Evolutionary conservation across 257 asterid species (phyloP), one percentile per base, ranked within the genome.

Genomic region (Petunia secreta): DNA sequence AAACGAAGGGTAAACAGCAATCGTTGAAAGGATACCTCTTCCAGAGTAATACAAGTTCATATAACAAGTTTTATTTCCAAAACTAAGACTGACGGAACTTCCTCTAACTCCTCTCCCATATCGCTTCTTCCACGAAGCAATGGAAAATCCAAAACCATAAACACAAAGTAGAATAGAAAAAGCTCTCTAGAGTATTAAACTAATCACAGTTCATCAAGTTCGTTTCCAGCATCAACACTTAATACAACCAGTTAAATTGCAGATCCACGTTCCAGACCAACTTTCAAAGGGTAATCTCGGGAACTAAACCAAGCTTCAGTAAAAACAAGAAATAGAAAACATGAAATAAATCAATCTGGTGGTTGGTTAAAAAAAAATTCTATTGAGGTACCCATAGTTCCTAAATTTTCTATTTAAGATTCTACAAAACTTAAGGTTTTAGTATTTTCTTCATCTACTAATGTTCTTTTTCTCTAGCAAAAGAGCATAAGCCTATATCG

Each of bases 1-100:
- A 75, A 84, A 80, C 66, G 43, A 71, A 25, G 4, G 43, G 25
- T 10, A 69, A 71, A 48, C 34, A 71, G 60, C 16, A 25, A 46
- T 69, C 48, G 59, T 69, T 43, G 53, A 69, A 46, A 34, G 3
- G 59, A 69, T 38, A 48, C 41, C 40, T 8, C 38, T 43, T 68
- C 39, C 57, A 44, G 55, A 44, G 75, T 16, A 43, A 44, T 8
- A 44, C 39, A 44, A 44, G 57, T 57, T 41, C n/a, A 68, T 68
- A 34, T 8, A 43, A 16, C 41, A 68, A 68, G 4, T 71, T 9
- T 71, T 71, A 25, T 25, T 8, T 48, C 16, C 59, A 34, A 46
- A 48, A 69, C 25, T 71, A 71, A 48, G 43, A 48, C 48, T 25
- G 77, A 48, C 5, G 41, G 59, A 25, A 46, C 77, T 69, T 46